Conservation (phyloP, 2,329 filamentous ascomycete species). For the Sporothrix pseudoabietina region DNA sequence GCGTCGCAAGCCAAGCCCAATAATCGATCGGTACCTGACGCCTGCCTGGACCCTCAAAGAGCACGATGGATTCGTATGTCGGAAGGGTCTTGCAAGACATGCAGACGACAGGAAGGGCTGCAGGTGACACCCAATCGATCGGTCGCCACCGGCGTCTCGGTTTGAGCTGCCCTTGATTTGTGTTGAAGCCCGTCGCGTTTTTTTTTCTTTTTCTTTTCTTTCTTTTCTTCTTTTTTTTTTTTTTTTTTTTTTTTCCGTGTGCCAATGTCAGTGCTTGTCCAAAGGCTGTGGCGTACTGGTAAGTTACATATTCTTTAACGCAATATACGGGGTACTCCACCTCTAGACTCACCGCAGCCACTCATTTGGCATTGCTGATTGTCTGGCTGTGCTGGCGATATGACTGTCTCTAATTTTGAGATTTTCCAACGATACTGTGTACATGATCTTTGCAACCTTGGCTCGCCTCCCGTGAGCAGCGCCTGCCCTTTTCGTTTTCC, state of each 20-base stretch:
- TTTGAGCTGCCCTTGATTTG: neutral
- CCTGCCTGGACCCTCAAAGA: neutral
- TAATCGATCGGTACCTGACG: slow-evolving; percentile 5
- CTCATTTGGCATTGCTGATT: slow-evolving; percentile 7
- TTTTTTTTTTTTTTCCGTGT: neutral
- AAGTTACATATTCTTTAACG: neutral
- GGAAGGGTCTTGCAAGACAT: slow-evolving; percentile 10
- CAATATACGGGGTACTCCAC: neutral
- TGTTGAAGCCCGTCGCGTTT: too few species aligned
- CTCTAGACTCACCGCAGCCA: neutral
- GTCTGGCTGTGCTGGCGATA: neutral
- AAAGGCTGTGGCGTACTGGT: neutral
- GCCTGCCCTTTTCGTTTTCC: neutral
- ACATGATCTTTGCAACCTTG: neutral
- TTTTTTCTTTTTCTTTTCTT: too few species aligned
- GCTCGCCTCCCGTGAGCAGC: neutral
- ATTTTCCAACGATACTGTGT: neutral
- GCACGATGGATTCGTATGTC: neutral
- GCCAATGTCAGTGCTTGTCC: neutral
- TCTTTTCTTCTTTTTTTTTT: too few species aligned
- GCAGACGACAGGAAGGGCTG: neutral
- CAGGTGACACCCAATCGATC: neutral
- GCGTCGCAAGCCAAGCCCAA: neutral
- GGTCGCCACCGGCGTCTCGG: neutral
- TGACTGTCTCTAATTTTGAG: neutral